Evolutionary conservation across 306 rosid genomes (phyloP).

Genomic region (Castanea mollissima): DNA sequence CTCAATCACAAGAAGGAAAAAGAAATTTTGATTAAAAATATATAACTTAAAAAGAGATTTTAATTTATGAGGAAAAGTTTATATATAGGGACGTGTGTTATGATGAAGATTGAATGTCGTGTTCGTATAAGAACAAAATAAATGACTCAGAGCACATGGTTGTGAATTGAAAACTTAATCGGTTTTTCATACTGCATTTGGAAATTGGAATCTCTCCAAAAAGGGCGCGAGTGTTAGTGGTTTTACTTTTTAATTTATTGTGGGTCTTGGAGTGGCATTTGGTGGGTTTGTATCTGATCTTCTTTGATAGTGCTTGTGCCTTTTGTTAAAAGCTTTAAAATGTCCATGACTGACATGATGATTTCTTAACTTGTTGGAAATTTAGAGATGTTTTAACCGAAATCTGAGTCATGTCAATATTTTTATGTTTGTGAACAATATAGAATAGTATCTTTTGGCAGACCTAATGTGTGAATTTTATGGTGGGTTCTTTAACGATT

Average conservation of each 20-base stretch:
- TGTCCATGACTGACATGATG: too few species aligned
- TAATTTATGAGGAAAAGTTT: neutral
- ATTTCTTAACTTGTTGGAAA: too few species aligned
- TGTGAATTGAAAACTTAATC: neutral
- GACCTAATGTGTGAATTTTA: too few species aligned
- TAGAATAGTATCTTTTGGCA: too few species aligned
- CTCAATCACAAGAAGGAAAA: neutral
- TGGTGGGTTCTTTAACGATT: too few species aligned
- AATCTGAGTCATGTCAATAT: too few species aligned
- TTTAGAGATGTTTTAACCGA: too few species aligned
- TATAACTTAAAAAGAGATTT: neutral
- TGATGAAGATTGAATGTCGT: neutral
- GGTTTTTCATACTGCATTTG: neutral
- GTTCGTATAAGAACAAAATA: slow-evolving; percentile 23
- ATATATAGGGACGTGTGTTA: neutral
- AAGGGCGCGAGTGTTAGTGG: slow-evolving; percentile 3
- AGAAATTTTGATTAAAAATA: neutral
- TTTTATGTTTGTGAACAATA: too few species aligned
- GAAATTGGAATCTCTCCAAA: slow-evolving; percentile 4
- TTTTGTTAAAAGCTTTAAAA: neutral
- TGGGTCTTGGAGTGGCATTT: neutral
- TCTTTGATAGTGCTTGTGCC: neutral
- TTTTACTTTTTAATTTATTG: neutral
- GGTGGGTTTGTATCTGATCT: neutral
- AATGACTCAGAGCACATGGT: slow-evolving; percentile 32